A percentile compares a stretch with the other conserved stretches of the same genome.
These are phyloP conservation scores for Pezicula carpinea DNA, from an alignment of 2,329 filamentous ascomycete species.

Conservation along the genomic window DNA sequence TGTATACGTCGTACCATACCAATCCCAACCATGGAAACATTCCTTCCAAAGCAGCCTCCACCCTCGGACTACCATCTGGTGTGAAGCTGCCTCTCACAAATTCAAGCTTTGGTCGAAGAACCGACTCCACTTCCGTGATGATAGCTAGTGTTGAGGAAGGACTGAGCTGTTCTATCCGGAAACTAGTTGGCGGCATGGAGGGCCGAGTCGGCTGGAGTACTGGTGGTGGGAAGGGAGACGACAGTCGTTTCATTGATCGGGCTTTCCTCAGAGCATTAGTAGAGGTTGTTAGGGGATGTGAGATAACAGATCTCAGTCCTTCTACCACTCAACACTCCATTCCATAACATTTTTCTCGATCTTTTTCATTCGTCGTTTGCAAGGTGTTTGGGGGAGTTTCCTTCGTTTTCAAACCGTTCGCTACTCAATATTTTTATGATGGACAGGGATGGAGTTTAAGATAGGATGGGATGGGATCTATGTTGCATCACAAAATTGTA, in stretches of 20 bases:
- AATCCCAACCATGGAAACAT: not conserved
- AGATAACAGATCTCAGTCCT: not conserved
- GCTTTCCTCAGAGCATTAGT: conserved; percentile 9
- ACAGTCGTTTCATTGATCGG: not conserved
- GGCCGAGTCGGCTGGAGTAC: conserved; percentile 2
- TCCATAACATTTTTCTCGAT: too few relatives aligned
- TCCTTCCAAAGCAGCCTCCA: conserved; percentile 11
- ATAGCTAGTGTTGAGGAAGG: not conserved
- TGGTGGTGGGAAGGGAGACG: not conserved
- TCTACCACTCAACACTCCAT: too few relatives aligned
- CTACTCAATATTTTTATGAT: too few relatives aligned
- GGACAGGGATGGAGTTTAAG: too few relatives aligned
- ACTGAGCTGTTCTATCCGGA: not conserved
- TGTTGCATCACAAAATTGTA: too few relatives aligned
- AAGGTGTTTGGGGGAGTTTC: too few relatives aligned
- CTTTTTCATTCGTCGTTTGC: too few relatives aligned
- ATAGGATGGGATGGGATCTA: too few relatives aligned
- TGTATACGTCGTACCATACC: conserved; percentile 5
- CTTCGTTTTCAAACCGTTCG: too few relatives aligned
- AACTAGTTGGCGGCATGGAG: conserved; percentile 6
- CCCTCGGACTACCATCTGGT: conserved; percentile 8
- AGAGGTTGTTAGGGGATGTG: conserved; percentile 12
- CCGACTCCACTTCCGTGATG: not conserved
- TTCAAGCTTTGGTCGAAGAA: too few relatives aligned
- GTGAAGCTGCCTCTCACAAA: not conserved